A percentile compares a stretch with the other conserved stretches of the same genome.
Conservation (phyloP, 371 early-diverging fungal species). For the Conidiobolus incongruus region DNA sequence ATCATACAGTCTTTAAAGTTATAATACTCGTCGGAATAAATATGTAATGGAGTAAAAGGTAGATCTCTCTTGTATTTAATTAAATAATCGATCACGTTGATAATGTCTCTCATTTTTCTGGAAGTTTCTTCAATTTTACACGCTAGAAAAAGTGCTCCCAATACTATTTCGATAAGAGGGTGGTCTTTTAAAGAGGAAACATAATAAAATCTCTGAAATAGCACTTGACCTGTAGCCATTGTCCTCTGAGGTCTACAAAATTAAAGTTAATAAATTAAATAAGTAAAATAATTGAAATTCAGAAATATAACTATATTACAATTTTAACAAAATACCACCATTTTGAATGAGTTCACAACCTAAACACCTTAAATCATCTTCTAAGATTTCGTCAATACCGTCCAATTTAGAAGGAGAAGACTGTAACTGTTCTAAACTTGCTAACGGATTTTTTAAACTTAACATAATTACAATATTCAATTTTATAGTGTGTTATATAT, state of each 20-base stretch:
- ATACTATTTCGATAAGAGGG: conserved; percentile 37
- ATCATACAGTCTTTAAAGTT: conserved; percentile 16
- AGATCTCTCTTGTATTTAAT: conserved; percentile 6
- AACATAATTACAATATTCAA: conserved; percentile 10
- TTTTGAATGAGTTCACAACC: conserved; percentile 69
- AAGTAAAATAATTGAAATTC: conserved; percentile 1
- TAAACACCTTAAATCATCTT: conserved; percentile 41
- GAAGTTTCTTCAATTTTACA: conserved; percentile 78
- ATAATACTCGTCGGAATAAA: background rate
- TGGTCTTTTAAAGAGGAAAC: conserved; percentile 38
- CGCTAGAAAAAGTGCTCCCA: conserved; percentile 74
- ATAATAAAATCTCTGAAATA: conserved; percentile 82
- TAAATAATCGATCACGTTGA: conserved; percentile 49
- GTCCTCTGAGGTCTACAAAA: conserved; percentile 66
- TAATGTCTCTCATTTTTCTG: conserved; percentile 44
- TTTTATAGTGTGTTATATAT: too few relatives aligned
- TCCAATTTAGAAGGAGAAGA: conserved; percentile 37
- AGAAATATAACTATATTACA: conserved; percentile 22
- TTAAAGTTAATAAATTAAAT: background rate
- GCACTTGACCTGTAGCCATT: conserved; percentile 85
- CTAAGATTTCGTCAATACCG: conserved; percentile 39
- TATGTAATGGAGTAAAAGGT: background rate
- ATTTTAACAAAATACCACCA: conserved; percentile 57
- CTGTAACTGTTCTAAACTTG: conserved; percentile 38
- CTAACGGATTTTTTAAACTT: conserved; percentile 41